Conservation (phyloP, 352 stramenopile species). For the Globisporangium mamillatum region DNA sequence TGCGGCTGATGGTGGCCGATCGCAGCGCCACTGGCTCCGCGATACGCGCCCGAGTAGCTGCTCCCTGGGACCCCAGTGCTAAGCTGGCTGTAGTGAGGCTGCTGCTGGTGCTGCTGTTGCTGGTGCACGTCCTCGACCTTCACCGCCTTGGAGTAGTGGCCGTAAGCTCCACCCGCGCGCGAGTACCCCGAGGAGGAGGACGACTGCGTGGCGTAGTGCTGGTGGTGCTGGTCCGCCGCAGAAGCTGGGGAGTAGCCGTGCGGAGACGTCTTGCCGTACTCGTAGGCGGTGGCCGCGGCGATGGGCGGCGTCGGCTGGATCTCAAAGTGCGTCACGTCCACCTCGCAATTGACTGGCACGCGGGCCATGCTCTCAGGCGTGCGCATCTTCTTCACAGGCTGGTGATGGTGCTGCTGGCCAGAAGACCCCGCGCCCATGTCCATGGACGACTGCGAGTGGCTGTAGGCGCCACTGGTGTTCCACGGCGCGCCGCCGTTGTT, state of each 20-base stretch:
- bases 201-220: conserved; percentile 8
- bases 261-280: conserved; percentile 23
- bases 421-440: neutral
- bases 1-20: conserved; percentile 13
- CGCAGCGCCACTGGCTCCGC: neutral
- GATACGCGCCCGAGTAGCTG: conserved; percentile 10
- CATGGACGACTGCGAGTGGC: conserved; percentile 4
- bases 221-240: conserved; percentile 9
- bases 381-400: conserved; percentile 49
- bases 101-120: conserved; percentile 5
- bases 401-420: conserved; percentile 23
- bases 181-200: conserved; percentile 5
- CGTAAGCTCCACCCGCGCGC: conserved; percentile 9
- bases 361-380: conserved; percentile 33
- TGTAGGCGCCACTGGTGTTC: conserved; percentile 16
- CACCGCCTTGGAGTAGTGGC: conserved; percentile 14
- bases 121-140: conserved; percentile 15
- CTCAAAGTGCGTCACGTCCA: conserved; percentile 15
- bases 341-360: conserved; percentile 10
- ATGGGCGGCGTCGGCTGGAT: conserved; percentile 18
- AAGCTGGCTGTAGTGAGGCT: conserved; percentile 2
- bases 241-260: conserved; percentile 15
- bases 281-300: conserved; percentile 13
- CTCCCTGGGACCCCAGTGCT: neutral
- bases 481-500: conserved; percentile 20